Conservation (phyloP, 805 yeast species). For the Candida xyloterini region DNA sequence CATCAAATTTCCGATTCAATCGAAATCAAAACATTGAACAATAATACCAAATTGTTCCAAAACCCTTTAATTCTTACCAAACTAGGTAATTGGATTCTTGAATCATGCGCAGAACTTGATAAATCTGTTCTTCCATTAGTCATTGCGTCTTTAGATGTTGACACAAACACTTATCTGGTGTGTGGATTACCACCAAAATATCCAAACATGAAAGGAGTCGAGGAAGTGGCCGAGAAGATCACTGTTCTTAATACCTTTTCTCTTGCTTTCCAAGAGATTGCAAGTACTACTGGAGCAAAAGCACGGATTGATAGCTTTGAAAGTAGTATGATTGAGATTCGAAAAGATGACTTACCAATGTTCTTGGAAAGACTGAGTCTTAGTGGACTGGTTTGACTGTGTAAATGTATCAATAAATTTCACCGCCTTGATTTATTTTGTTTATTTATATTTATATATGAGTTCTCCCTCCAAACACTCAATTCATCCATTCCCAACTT, state of each 20-base stretch:
- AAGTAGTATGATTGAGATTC: constrained; percentile 85
- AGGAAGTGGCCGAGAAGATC: constrained; percentile 34
- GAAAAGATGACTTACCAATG: constrained; percentile 82
- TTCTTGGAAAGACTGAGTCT: constrained; percentile 80
- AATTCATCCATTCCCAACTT: constrained; percentile 2
- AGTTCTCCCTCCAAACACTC: constrained; percentile 7
- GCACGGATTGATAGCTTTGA: constrained; percentile 93
- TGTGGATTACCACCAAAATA: constrained; percentile 86
- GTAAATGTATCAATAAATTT: background rate
- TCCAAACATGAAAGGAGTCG: constrained; percentile 43
- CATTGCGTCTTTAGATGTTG: constrained; percentile 74
- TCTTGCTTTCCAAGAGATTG: constrained; percentile 85
- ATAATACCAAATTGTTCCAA: constrained; percentile 70
- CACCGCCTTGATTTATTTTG: constrained; percentile 8
- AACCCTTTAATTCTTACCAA: constrained; percentile 85
- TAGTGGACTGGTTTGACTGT: constrained; percentile 52
- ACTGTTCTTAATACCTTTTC: constrained; percentile 78
- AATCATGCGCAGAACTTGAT: constrained; percentile 81
- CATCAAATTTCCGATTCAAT: constrained; percentile 28
- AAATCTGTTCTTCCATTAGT: constrained; percentile 72
- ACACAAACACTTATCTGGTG: constrained; percentile 75
- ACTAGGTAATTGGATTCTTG: constrained; percentile 87
- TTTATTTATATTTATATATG: background rate
- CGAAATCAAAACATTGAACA: constrained; percentile 38
- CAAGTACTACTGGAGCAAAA: constrained; percentile 79